A percentile compares a stretch with the other conserved stretches of the same genome.
These are phyloP conservation scores for Brachypodium distachyon DNA, from an alignment of 202 grass and related monocot genomes.

Conservation along the genomic window DNA sequence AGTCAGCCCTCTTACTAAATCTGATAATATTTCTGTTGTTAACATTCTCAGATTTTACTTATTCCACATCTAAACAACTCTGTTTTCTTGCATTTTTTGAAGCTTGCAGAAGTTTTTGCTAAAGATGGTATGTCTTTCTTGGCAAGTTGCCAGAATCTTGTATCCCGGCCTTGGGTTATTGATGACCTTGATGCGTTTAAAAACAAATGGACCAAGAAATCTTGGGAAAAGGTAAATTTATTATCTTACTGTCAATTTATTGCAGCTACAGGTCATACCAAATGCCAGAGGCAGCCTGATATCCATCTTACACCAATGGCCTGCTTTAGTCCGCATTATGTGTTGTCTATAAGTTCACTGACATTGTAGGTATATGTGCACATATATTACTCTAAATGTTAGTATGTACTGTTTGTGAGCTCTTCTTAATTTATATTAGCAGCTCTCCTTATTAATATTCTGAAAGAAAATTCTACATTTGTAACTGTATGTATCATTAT, in stretches of 20 bases:
- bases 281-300: neutral
- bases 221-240: conserved; percentile 77
- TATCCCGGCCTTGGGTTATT: conserved; percentile 88
- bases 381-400: neutral
- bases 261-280: neutral
- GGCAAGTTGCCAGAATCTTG: conserved; percentile 92
- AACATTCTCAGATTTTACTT: neutral
- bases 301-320: neutral
- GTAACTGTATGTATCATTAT: neutral
- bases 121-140: conserved; percentile 99
- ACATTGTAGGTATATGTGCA: neutral
- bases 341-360: neutral
- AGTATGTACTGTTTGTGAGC: neutral
- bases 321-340: neutral
- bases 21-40: neutral
- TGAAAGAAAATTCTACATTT: neutral
- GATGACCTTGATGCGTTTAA: conserved; percentile 82
- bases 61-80: conserved; percentile 4
- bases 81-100: conserved; percentile 29
- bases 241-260: neutral
- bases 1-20: neutral
- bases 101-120: conserved; percentile 99
- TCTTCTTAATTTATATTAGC: too few species aligned
- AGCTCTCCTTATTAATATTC: neutral
- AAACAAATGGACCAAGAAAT: conserved; percentile 76